phyloP scores from a whole-genome alignment of 2,329 filamentous ascomycete genomes.

The Huntiella savannae region DNA sequence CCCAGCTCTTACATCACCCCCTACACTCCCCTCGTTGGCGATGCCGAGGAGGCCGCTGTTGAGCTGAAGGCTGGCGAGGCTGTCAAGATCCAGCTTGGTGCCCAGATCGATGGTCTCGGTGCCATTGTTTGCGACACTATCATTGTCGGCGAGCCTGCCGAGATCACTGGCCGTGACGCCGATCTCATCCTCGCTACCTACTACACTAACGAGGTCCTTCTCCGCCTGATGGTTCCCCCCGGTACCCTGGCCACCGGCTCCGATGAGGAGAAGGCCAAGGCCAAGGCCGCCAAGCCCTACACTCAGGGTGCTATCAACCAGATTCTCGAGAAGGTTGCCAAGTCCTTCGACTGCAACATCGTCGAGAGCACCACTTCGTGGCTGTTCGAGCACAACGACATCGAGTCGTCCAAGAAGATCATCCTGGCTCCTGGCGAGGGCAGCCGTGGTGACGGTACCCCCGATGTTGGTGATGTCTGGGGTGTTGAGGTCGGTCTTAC shows the following conservation, averaged over 20 bases:
- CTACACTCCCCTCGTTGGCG: conserved; percentile 79
- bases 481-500: conserved; percentile 92
- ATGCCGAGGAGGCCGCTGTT: conserved; percentile 63
- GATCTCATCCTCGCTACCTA: conserved; percentile 80
- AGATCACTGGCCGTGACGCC: conserved; percentile 57
- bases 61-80: conserved; percentile 71
- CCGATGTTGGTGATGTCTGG: conserved; percentile 88
- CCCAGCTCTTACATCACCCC: conserved; percentile 88
- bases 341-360: conserved; percentile 76
- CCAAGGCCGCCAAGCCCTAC: conserved; percentile 59
- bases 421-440: conserved; percentile 74
- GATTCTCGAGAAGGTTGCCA: conserved; percentile 77
- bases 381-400: conserved; percentile 92
- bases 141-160: conserved; percentile 46
- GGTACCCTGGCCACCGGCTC: conserved; percentile 64
- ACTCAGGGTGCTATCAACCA: conserved; percentile 74
- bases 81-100: conserved; percentile 96
- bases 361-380: conserved; percentile 98
- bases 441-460: conserved; percentile 73
- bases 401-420: conserved; percentile 95
- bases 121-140: conserved; percentile 92
- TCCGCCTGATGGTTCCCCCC: conserved; percentile 81
- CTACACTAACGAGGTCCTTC: conserved; percentile 87
- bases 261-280: conserved; percentile 92
- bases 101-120: conserved; percentile 93